phyloP scores from a whole-genome alignment of 208 protist genomes.

The Leishmania mexicana region DNA sequence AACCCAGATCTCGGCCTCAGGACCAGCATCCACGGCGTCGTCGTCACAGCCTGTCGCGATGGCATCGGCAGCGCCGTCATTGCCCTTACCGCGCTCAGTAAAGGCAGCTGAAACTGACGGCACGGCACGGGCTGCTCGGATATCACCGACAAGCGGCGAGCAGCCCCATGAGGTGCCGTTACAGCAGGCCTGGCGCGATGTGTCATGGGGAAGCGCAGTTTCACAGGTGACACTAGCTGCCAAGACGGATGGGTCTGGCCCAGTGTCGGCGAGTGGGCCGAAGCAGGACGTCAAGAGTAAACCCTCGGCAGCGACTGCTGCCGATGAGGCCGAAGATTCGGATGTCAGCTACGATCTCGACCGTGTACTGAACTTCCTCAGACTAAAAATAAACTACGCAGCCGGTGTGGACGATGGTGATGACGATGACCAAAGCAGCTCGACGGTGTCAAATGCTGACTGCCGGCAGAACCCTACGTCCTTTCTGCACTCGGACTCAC shows the following conservation, averaged over 20 bases:
- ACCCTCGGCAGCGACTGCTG: not conserved
- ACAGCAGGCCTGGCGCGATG: constrained; percentile 5
- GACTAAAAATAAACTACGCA: constrained; percentile 15
- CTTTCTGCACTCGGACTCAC: constrained; percentile 17
- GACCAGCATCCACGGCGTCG: not conserved
- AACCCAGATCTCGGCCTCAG: not conserved
- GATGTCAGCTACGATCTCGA: constrained; percentile 34
- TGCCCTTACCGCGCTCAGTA: constrained; percentile 11
- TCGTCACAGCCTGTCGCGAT: not conserved
- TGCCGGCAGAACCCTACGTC: constrained; percentile 12
- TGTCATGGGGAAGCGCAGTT: not conserved
- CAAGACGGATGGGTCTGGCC: not conserved
- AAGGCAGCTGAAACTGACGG: constrained; percentile 2
- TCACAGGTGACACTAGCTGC: not conserved
- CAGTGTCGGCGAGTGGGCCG: not conserved
- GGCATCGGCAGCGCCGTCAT: not conserved
- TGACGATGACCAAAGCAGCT: constrained; percentile 24
- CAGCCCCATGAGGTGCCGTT: not conserved
- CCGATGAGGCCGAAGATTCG: constrained; percentile 6
- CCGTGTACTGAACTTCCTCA: constrained; percentile 27
- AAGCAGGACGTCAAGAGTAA: not conserved
- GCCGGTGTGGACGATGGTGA: constrained; percentile 3
- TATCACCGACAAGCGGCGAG: not conserved
- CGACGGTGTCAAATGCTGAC: not conserved
- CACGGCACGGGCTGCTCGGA: not conserved